phyloP scores from a whole-genome alignment of 768 basidiomycete genomes.

The Lactarius evosmus region DNA sequence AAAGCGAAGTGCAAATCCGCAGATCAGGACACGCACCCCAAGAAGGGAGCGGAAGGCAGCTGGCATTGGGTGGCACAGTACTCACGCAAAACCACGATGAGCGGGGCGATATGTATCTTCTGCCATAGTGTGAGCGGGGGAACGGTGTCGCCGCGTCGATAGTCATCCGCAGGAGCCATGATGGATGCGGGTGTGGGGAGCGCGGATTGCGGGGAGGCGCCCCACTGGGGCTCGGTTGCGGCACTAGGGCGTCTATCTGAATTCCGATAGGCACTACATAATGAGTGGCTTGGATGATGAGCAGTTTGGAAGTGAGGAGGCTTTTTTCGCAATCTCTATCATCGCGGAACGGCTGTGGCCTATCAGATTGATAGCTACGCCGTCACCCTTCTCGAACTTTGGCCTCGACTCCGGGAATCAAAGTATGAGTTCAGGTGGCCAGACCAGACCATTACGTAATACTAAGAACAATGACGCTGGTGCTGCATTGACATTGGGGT shows the following conservation, averaged over 20 bases:
- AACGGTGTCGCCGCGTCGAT: not conserved
- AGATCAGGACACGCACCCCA: not conserved
- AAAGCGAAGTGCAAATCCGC: not conserved
- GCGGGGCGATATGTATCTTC: not conserved
- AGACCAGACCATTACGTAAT: not conserved
- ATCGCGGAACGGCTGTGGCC: not conserved
- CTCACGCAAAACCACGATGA: not conserved
- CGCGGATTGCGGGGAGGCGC: not conserved
- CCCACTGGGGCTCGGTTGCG: too few relatives aligned
- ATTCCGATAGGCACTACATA: not conserved
- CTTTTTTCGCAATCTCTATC: not conserved
- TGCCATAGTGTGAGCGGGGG: constrained; percentile 2
- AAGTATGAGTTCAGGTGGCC: too few relatives aligned
- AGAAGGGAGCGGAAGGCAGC: not conserved
- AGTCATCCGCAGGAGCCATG: not conserved
- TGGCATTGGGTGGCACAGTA: not conserved
- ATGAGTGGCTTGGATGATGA: too few relatives aligned
- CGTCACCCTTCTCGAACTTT: not conserved
- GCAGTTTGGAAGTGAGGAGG: not conserved
- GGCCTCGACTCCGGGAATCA: not conserved
- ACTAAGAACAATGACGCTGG: not conserved
- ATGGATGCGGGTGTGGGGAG: not conserved
- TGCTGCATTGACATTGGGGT: not conserved
- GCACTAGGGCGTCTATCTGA: not conserved
- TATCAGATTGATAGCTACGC: not conserved